Evolutionary conservation across 2,329 filamentous ascomycete species (phyloP), one percentile per base, ranked within the genome.

Genomic region (Aspergillus felis): DNA sequence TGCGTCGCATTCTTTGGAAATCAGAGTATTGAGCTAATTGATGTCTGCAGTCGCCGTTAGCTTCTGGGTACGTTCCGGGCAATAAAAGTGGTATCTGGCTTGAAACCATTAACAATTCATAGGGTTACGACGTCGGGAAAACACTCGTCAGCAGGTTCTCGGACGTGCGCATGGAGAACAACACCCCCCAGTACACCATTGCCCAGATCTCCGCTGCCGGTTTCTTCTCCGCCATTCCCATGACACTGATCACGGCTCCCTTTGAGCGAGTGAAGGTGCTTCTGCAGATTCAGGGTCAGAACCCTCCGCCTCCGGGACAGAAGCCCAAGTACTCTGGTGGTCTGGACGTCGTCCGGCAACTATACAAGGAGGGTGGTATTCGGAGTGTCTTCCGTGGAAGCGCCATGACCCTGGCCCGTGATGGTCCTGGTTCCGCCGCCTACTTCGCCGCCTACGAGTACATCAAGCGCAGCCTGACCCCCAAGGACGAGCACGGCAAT

Each of bases 221-320:
- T 63, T 97, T 97, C 85, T 95, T 99, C 84, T 96, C 91, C 71
- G 94, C 94, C 60, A 89, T 99, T 59, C 94, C 94, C 69, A 96
- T 96, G 91, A 99, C 94, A 3, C 78, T 91, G 76, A 97, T 99
- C 79, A 97, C 94, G n/a, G 94, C 94, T 4, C 94, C 94, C 60
- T 97, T 99, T 74, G 94, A 99, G 83, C 93, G 94, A 70, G 92
- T 99, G 67, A 99, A 99, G 79, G 93, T 99, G 56, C 92, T 99
- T 62, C 87, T 99, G 1, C 94, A 99, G 76, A 95, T 97, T 65
- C 94, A 97, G 78, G 92, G 92, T 70, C 92, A 97, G 77, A 92
- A 92, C 78, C 79, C 83, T 54, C 87, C 94, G 44, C 86, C 87
- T 0, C 90, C 92, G 0, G 93, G 92, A 70, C 89, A 97, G 79